phyloP scores from a whole-genome alignment of 768 basidiomycete genomes.

The Tremella fuciformis region DNA sequence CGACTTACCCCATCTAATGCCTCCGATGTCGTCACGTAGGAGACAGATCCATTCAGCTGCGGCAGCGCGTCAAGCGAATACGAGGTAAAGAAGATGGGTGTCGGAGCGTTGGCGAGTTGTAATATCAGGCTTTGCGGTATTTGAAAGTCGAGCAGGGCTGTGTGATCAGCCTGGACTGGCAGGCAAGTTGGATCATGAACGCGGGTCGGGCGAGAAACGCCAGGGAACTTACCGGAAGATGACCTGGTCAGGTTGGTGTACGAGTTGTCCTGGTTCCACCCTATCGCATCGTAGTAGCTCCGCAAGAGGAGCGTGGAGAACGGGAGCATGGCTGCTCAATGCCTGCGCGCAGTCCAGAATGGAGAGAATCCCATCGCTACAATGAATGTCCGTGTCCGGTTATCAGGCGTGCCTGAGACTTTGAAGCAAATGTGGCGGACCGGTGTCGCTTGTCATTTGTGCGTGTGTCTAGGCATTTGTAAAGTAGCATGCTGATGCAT shows the following conservation, averaged over 20 bases:
- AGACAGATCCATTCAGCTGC: slow-evolving; percentile 84
- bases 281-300: slow-evolving; percentile 84
- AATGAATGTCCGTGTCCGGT: no score
- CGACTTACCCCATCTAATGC: slow-evolving; percentile 58
- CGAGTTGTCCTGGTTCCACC: slow-evolving; percentile 95
- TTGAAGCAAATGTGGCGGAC: no score
- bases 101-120: slow-evolving; percentile 71
- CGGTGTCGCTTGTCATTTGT: no score
- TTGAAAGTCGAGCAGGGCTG: slow-evolving; percentile 63
- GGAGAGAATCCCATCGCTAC: no score
- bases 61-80: slow-evolving; percentile 92
- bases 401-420: no score
- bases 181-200: neutral
- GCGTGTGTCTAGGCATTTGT: no score
- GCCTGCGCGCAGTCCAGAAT: no score
- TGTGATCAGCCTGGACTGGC: neutral
- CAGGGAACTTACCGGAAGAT: slow-evolving; percentile 65
- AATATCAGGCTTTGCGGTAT: slow-evolving; percentile 81
- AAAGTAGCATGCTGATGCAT: no score
- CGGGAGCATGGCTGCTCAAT: slow-evolving; percentile 35
- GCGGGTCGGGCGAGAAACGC: neutral
- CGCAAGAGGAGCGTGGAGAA: slow-evolving; percentile 60
- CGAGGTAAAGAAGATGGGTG: slow-evolving; percentile 80
- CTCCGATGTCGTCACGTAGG: slow-evolving; percentile 89
- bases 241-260: slow-evolving; percentile 86